Percentiles rank a stretch among this genome's conserved stretches.
phyloP scores from a whole-genome alignment of 805 yeast species.

The Suhomyces faveliae region DNA sequence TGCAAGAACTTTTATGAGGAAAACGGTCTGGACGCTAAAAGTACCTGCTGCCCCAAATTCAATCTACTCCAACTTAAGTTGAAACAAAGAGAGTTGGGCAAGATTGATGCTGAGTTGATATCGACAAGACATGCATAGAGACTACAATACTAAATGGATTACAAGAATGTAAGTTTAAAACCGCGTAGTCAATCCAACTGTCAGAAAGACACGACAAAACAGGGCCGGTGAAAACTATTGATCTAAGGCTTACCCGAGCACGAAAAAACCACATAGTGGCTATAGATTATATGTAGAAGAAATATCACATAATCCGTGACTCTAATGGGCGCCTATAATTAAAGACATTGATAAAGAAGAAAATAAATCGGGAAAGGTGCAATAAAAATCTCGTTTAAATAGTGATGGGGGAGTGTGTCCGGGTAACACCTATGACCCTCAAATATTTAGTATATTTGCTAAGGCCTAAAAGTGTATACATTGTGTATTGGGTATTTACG shows the following conservation, averaged over 20 bases:
- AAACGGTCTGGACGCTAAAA: slow-evolving; percentile 56
- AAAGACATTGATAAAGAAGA: slow-evolving; percentile 43
- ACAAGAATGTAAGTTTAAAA: slow-evolving; percentile 60
- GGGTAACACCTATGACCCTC: slow-evolving; percentile 11
- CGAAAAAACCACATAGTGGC: slow-evolving; percentile 54
- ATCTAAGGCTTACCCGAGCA: slow-evolving; percentile 96
- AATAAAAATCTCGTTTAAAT: slow-evolving; percentile 7
- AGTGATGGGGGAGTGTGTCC: slow-evolving; percentile 4
- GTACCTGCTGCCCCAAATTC: slow-evolving; percentile 80
- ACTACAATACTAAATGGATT: neutral
- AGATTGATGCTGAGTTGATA: slow-evolving; percentile 54
- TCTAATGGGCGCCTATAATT: slow-evolving; percentile 79
- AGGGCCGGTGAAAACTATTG: slow-evolving; percentile 51
- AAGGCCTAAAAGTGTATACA: neutral
- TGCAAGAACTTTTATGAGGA: slow-evolving; percentile 64
- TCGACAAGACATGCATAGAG: slow-evolving; percentile 7
- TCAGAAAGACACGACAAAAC: slow-evolving; percentile 52
- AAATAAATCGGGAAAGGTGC: slow-evolving; percentile 12
- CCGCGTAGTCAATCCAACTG: slow-evolving; percentile 61
- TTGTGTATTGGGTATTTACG: neutral
- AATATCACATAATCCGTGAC: slow-evolving; percentile 56
- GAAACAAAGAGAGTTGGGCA: slow-evolving; percentile 57
- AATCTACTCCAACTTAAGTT: slow-evolving; percentile 60
- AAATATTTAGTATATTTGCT: neutral
- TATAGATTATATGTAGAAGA: slow-evolving; percentile 48